Evolutionary conservation across 768 basidiomycete genomes (phyloP).

Genomic region (Postia placenta): DNA sequence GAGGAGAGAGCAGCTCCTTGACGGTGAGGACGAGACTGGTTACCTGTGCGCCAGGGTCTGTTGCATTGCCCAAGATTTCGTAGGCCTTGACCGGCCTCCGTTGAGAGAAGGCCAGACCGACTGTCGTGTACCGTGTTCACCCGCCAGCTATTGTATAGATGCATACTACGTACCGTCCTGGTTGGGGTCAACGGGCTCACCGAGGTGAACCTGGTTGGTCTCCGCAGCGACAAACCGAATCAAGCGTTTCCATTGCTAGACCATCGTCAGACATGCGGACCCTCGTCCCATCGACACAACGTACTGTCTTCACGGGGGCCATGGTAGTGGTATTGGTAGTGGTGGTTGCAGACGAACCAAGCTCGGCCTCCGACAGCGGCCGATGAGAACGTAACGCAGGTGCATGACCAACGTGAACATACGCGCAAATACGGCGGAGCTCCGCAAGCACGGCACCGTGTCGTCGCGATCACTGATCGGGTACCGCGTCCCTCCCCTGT

Average conservation of each 20-base stretch:
- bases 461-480: neutral
- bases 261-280: neutral
- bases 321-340: too few relatives aligned
- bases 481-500: neutral
- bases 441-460: conserved; percentile 1
- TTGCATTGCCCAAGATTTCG: conserved; percentile 65
- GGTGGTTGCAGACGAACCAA: neutral
- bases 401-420: neutral
- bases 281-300: conserved; percentile 8
- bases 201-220: conserved; percentile 68
- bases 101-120: conserved; percentile 47
- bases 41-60: conserved; percentile 62
- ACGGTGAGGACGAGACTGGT: conserved; percentile 63
- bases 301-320: conserved; percentile 54
- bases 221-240: conserved; percentile 79
- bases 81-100: conserved; percentile 55
- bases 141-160: conserved; percentile 1
- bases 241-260: conserved; percentile 70
- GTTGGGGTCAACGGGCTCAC: conserved; percentile 62
- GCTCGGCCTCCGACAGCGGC: neutral
- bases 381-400: neutral
- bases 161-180: conserved; percentile 48
- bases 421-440: conserved; percentile 4
- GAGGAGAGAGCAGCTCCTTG: conserved; percentile 60
- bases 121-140: conserved; percentile 38